Evolutionary conservation across 441 rosid genomes (phyloP), one percentile per base, ranked within the genome.

Genomic region (Kokia cookei): DNA sequence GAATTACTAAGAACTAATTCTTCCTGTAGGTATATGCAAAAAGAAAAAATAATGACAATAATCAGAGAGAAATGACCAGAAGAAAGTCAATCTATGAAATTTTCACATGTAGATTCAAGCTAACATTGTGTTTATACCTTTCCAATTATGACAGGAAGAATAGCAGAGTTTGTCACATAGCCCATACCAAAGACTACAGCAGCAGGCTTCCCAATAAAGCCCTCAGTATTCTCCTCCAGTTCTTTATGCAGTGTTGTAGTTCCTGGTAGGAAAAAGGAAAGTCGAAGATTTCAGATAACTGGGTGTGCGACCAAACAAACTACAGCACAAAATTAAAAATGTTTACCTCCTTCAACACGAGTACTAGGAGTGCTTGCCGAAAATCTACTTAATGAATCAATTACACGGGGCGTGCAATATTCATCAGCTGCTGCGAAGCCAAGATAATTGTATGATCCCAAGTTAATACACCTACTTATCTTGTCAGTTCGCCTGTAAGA

Each of bases 341-440:
- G 14, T 73, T 14, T 76, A 90, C 98, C 98, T 65, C 90, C 97
- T 84, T 93, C 96, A 66, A 87, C 90, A 37, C 93, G 91, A 43
- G 83, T 27, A 81, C 97, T 90, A 71, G 96, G 92, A 48, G 96
- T 94, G 71, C 97, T 88, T 0, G 98, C 79, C 35, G 92, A 87
- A 84, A 76, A 92, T 71, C 62, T 87, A 81, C 84, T 90, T 78
- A 94, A 81, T 2, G 93, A 79, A 73, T 88, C 90, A 42, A 94
- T 92, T 5, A 71, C 98, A 67, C 97, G 90, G 15, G 98, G 97
- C 0, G 94, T 94, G 77, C 97, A 92, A 73, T 92, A 94, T 68
- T 94, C 97, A 87, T 94, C 97, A 4, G 90, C 82, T n/a, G 96
- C 89, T 60, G 94, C 93, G 80, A 92, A 94, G 9, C 97, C 97